Conservation (phyloP, 306 rosid genomes). For the Erythrophleum fordii region DNA sequence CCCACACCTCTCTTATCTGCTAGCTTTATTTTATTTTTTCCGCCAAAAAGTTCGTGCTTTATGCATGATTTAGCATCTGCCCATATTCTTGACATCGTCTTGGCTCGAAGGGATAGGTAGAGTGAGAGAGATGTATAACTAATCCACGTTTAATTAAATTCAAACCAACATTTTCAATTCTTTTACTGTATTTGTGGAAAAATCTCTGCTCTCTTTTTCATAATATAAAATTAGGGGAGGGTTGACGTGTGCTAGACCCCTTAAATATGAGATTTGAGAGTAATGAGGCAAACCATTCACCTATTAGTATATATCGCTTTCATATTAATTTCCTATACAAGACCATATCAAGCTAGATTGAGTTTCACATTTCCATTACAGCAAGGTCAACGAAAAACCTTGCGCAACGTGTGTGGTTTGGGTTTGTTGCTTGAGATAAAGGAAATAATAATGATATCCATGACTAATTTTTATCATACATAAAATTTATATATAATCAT, state of each 20-base stretch:
- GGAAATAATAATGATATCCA: background rate
- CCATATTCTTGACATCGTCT: conserved; percentile 15
- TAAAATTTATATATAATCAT: background rate
- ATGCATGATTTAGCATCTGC: conserved; percentile 25
- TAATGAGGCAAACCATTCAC: background rate
- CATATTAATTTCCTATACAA: background rate
- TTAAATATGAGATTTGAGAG: background rate
- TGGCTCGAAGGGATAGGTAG: background rate
- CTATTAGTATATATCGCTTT: background rate
- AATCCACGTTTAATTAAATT: background rate
- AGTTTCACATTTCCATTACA: background rate
- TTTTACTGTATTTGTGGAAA: background rate
- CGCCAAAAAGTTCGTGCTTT: background rate
- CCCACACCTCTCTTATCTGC: conserved; percentile 20
- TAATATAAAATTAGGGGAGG: background rate
- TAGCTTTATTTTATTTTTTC: background rate
- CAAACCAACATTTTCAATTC: background rate
- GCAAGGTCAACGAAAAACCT: background rate
- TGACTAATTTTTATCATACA: background rate
- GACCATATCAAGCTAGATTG: no score
- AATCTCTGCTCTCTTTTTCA: background rate
- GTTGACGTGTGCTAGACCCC: background rate
- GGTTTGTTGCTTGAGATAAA: background rate
- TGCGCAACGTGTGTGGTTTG: background rate
- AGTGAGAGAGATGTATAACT: conserved; percentile 25